Evolutionary conservation across 2,329 filamentous ascomycete genomes (phyloP), one percentile per base, ranked within the genome.

Genomic region (Penicillium decumbens): DNA sequence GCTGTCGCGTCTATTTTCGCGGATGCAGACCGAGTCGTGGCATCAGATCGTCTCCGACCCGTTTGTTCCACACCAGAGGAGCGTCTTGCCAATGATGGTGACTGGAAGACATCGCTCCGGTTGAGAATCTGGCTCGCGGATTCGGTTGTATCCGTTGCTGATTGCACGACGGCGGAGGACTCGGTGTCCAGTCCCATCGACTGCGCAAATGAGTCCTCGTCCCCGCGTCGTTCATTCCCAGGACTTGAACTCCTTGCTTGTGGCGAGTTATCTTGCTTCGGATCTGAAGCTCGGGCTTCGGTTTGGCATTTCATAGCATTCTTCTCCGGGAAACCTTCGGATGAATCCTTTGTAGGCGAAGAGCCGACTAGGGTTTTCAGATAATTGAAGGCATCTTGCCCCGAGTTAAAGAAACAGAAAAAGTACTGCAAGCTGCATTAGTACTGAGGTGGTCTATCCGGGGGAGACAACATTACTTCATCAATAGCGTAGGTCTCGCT

Each of bases 401-500:
- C 90, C 55, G 85, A 85, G 58, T 82, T 87, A 67, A 96, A 95
- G 71, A 97, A 97, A 0, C 91, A 93, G 69, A 98, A 97, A 68
- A 95, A 97, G 67, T 97, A 96, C 83, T 91, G 51, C 9, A 39
- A 7, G n/a, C n/a, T 20, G n/a, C 10, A 32, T 64, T 42, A 66
- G 62, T 40, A 30, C 29, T 20, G 12, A 24, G 23, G 9, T 18
- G 13, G 41, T 23, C n/a, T 23, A 25, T 6, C 6, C 45, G 33
- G 35, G 35, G 28, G 27, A 20, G 32, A 13, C 39, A 27, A 30
- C 13, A 50, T 65, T 74, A 89, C 88, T 78, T 98, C 93, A 62
- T 98, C 93, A 56, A 97, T 88, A 2, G 91, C 91, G 71, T 88
- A 97, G 0, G 89, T 95, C 69, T 96, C 92, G 56, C 93, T 89